Conservation (phyloP, 257 asterid genomes). For the Hygrophila difformis region DNA sequence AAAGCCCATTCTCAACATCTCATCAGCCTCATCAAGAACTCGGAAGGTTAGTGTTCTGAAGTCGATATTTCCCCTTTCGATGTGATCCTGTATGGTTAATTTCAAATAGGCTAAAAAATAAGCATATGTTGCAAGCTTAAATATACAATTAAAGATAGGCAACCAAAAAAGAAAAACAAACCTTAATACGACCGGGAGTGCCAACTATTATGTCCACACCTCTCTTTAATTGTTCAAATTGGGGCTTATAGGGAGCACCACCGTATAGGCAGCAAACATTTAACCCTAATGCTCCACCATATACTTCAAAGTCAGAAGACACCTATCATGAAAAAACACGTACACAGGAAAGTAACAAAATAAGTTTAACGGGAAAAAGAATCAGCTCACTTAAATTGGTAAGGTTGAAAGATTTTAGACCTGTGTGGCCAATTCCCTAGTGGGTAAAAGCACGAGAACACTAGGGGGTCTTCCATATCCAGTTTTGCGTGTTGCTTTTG, state of each 20-base stretch:
- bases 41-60: slow-evolving; percentile 73
- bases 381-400: too few species aligned
- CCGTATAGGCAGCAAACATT: slow-evolving; percentile 82
- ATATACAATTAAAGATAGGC: too few species aligned
- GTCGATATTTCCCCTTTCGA: slow-evolving; percentile 75
- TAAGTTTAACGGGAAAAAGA: not conserved
- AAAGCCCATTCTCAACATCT: slow-evolving; percentile 98
- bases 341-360: not conserved
- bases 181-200: slow-evolving; percentile 96
- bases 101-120: not conserved
- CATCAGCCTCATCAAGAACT: slow-evolving; percentile 98
- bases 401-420: slow-evolving; percentile 20
- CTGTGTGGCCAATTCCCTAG: slow-evolving; percentile 94
- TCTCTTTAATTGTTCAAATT: slow-evolving; percentile 46
- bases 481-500: slow-evolving; percentile 45
- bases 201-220: slow-evolving; percentile 90
- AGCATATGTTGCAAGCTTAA: not conserved
- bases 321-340: slow-evolving; percentile 50
- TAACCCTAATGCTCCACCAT: slow-evolving; percentile 75
- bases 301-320: slow-evolving; percentile 58
- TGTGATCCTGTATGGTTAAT: slow-evolving; percentile 63
- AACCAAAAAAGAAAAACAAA: slow-evolving; percentile 5
- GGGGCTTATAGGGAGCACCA: slow-evolving; percentile 64
- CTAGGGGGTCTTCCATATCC: slow-evolving; percentile 82
- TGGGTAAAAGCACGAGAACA: slow-evolving; percentile 89